Percentiles rank a stretch among this genome's conserved stretches.
Evolutionary conservation across 78 protist species (phyloP).

Genomic region (Dictyostelium discoideum): DNA sequence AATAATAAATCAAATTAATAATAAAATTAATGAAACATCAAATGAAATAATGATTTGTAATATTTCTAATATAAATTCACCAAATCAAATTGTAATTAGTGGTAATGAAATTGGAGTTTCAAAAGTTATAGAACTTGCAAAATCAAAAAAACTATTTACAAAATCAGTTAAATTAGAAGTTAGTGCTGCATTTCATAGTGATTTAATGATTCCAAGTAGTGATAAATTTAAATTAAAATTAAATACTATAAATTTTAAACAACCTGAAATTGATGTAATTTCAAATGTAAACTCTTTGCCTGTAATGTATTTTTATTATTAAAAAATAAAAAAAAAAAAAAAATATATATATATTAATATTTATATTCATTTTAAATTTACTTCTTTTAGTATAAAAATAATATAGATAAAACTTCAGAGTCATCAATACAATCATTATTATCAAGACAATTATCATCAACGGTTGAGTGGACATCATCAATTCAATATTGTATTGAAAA

Average conservation of each 20-base stretch:
- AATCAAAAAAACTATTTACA: not conserved
- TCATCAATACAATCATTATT: not conserved
- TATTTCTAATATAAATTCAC: constrained; percentile 56
- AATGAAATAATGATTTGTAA: not conserved
- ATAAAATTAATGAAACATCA: no score
- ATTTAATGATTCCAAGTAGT: constrained; percentile 23
- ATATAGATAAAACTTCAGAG: not conserved
- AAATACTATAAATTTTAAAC: not conserved
- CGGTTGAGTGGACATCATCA: constrained; percentile 32
- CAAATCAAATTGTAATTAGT: constrained; percentile 64
- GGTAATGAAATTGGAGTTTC: constrained; percentile 31
- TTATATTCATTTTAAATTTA: not conserved
- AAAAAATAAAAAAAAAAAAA: no score
- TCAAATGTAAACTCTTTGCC: constrained; percentile 57
- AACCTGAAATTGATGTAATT: not conserved
- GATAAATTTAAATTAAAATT: not conserved
- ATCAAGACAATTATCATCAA: constrained; percentile 36
- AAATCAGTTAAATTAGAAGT: constrained; percentile 35
- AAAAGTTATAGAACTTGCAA: not conserved
- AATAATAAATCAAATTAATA: not conserved
- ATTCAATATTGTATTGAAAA: constrained; percentile 44
- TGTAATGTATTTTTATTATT: not conserved
- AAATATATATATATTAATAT: not conserved
- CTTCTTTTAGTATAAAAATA: not conserved
- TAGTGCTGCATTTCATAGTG: constrained; percentile 59